phyloP scores from a whole-genome alignment of 169 alveolate genomes.

The Ichthyophthirius multifiliis region DNA sequence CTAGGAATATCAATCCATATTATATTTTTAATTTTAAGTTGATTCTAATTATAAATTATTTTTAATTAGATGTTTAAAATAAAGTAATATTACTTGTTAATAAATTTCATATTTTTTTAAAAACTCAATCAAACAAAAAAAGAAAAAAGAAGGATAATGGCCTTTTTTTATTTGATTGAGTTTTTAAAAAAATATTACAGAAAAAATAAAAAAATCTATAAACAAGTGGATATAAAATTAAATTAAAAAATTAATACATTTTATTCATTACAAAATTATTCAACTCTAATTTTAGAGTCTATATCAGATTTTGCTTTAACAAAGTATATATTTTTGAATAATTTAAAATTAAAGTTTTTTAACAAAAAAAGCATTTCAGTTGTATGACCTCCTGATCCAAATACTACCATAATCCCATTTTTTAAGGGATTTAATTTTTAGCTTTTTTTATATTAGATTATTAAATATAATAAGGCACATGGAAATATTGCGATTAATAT shows the following conservation, averaged over 20 bases:
- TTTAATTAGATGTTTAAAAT: too few relatives aligned
- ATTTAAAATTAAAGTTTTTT: slow-evolving; percentile 20
- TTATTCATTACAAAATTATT: background rate
- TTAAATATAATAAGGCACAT: too few relatives aligned
- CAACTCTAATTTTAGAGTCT: background rate
- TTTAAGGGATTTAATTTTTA: background rate
- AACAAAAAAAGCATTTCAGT: slow-evolving; percentile 25
- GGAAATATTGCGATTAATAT: too few relatives aligned
- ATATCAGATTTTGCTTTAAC: slow-evolving; percentile 1
- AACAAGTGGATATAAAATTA: too few relatives aligned
- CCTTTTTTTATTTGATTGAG: too few relatives aligned
- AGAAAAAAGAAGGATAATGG: too few relatives aligned
- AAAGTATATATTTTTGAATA: slow-evolving; percentile 10
- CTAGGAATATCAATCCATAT: slow-evolving; percentile 25
- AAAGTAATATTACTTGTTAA: too few relatives aligned
- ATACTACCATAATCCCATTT: slow-evolving; percentile 20
- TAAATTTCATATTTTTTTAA: too few relatives aligned
- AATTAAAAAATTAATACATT: too few relatives aligned
- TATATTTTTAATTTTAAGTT: background rate
- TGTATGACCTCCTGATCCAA: slow-evolving; percentile 53
- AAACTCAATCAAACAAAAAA: too few relatives aligned
- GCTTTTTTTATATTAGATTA: background rate
- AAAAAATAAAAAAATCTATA: too few relatives aligned
- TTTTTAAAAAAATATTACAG: too few relatives aligned
- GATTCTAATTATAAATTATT: background rate